phyloP scores from a whole-genome alignment of 164 flowering plant species.

The Magnolia kwangsiensis region DNA sequence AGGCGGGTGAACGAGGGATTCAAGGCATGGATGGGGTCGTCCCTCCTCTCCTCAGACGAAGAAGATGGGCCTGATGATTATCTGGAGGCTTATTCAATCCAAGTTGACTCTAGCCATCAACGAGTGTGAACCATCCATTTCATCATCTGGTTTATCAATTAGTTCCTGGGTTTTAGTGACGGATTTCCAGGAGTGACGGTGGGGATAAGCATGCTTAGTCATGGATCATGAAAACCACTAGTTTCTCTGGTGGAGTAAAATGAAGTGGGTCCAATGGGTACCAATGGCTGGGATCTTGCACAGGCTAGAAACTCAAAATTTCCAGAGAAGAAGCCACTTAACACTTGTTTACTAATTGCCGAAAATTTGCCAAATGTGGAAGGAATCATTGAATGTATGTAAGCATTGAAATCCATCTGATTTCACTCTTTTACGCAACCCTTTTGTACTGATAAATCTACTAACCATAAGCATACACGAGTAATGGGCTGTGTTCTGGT shows the following conservation, averaged over 20 bases:
- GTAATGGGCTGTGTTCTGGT: background rate
- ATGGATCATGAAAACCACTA: background rate
- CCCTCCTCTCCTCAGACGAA: conserved; percentile 84
- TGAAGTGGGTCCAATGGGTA: background rate
- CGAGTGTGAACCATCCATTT: background rate
- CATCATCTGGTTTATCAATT: background rate
- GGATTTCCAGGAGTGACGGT: background rate
- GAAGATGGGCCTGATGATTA: conserved; percentile 72
- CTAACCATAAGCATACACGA: background rate
- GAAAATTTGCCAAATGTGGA: background rate
- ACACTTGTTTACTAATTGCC: background rate
- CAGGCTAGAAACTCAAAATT: background rate
- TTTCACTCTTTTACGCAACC: background rate
- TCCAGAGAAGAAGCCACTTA: background rate
- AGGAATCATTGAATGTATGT: background rate
- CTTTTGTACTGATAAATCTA: too few species aligned
- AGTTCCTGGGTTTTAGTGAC: background rate
- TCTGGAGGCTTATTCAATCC: conserved; percentile 29
- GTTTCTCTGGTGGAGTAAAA: background rate
- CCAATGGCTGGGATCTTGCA: background rate
- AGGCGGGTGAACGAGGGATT: conserved; percentile 86
- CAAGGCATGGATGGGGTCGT: conserved; percentile 94
- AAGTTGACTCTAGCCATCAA: conserved; percentile 35
- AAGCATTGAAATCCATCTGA: background rate
- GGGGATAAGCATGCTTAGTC: background rate